Percentiles rank a stretch among this genome's conserved stretches.
phyloP scores from a whole-genome alignment of 306 rosid species.

The Vigna trinervia region DNA sequence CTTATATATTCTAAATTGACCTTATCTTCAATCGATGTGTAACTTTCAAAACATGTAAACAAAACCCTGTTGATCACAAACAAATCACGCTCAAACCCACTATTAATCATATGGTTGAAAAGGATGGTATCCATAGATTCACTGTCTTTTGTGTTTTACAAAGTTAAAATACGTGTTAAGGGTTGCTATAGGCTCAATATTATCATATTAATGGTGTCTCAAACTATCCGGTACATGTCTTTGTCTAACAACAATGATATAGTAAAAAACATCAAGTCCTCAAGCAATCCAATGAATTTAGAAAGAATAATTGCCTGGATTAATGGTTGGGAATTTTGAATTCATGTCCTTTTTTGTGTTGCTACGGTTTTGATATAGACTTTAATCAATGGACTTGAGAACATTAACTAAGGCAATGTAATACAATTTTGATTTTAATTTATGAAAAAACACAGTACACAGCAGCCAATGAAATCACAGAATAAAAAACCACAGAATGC shows the following conservation, averaged over 20 bases:
- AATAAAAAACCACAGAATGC: too few species aligned
- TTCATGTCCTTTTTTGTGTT: conserved; percentile 14
- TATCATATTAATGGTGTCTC: not conserved
- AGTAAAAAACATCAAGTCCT: conserved; percentile 4
- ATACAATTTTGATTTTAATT: not conserved
- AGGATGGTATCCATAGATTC: not conserved
- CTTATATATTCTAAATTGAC: too few species aligned
- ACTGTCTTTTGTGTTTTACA: conserved; percentile 9
- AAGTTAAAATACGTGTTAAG: not conserved
- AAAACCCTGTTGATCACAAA: too few species aligned
- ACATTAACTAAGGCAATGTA: not conserved
- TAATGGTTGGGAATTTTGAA: not conserved
- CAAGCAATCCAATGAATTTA: conserved; percentile 24
- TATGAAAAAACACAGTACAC: too few species aligned
- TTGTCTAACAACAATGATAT: conserved; percentile 5
- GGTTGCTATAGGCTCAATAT: not conserved
- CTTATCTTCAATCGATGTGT: rapidly evolving
- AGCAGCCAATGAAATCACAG: too few species aligned
- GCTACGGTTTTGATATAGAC: not conserved
- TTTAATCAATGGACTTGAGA: conserved; percentile 2
- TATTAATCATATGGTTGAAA: too few species aligned
- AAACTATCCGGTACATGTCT: not conserved
- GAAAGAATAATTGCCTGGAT: conserved; percentile 26
- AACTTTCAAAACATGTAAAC: too few species aligned
- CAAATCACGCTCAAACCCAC: too few species aligned